Percentiles rank a stretch among this genome's conserved stretches.
Evolutionary conservation across 768 basidiomycete genomes (phyloP).

Genomic region (Stropharia rugosoannulata): DNA sequence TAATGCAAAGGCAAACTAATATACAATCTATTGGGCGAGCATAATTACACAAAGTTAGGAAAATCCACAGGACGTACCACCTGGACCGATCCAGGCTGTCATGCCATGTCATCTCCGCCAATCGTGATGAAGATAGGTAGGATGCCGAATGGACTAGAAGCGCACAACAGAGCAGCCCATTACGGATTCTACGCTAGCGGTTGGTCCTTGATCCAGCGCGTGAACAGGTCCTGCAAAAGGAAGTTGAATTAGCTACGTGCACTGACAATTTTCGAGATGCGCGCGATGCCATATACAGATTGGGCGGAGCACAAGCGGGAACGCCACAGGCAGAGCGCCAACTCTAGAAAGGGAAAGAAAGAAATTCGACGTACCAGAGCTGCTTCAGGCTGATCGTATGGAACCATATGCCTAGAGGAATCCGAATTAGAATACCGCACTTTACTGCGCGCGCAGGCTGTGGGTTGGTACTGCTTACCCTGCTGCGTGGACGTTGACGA

Average conservation of each 20-base stretch:
- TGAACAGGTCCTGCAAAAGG: constrained; percentile 33
- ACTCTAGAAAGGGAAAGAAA: background rate
- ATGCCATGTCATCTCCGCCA: no score
- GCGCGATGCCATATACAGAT: background rate
- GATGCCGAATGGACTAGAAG: no score
- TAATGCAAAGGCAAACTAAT: no score
- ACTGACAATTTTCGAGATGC: background rate
- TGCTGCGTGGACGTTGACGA: constrained; percentile 74
- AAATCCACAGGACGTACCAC: no score
- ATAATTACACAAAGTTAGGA: no score
- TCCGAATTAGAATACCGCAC: background rate
- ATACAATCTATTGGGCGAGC: no score
- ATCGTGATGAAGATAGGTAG: no score
- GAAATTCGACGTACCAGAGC: constrained; percentile 54
- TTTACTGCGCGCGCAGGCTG: background rate
- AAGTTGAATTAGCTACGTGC: background rate
- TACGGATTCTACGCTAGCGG: constrained; percentile 34
- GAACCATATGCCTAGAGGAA: constrained; percentile 76
- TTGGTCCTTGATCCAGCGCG: constrained; percentile 54
- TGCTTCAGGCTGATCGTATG: constrained; percentile 86
- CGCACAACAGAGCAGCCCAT: background rate
- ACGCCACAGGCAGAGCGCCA: background rate
- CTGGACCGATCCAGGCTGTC: no score
- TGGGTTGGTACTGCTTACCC: constrained; percentile 71
- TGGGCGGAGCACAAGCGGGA: background rate